phyloP scores from a whole-genome alignment of 352 stramenopile genomes.

The Globisporangium nagaii region DNA sequence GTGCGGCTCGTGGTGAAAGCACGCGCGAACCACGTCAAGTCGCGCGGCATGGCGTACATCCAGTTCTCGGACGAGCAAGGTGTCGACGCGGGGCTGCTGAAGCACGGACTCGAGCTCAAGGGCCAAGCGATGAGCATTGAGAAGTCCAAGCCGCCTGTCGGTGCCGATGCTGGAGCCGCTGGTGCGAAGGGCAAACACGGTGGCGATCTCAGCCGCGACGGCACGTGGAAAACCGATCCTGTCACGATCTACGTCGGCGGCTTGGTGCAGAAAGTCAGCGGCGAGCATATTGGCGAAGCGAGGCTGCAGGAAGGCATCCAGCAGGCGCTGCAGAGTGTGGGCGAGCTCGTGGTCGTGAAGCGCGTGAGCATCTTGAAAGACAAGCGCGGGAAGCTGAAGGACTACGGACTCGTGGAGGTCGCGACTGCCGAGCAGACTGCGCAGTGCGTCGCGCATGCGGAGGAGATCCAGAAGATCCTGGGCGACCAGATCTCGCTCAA shows the following conservation, averaged over 20 bases:
- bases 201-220: conserved; percentile 8
- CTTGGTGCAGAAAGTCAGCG: conserved; percentile 14
- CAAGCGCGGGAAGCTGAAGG: conserved; percentile 52
- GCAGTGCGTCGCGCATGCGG: conserved; percentile 22
- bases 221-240: conserved; percentile 41
- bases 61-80: conserved; percentile 47
- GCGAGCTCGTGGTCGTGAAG: conserved; percentile 28
- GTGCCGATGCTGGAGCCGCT: background rate
- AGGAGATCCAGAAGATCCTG: conserved; percentile 28
- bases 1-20: conserved; percentile 63
- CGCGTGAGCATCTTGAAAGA: conserved; percentile 53
- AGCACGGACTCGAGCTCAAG: conserved; percentile 5
- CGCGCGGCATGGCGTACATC: conserved; percentile 72
- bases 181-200: background rate
- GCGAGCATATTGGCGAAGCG: conserved; percentile 29
- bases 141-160: conserved; percentile 35
- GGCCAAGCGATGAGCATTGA: conserved; percentile 39
- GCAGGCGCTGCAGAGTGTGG: conserved; percentile 25
- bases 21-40: conserved; percentile 51
- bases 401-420: conserved; percentile 61
- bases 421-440: conserved; percentile 21
- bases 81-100: conserved; percentile 20
- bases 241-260: conserved; percentile 56
- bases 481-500: conserved; percentile 51
- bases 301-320: conserved; percentile 30